Evolutionary conservation across 805 yeast species (phyloP).

Genomic region (Blastobotrys peoriensis): DNA sequence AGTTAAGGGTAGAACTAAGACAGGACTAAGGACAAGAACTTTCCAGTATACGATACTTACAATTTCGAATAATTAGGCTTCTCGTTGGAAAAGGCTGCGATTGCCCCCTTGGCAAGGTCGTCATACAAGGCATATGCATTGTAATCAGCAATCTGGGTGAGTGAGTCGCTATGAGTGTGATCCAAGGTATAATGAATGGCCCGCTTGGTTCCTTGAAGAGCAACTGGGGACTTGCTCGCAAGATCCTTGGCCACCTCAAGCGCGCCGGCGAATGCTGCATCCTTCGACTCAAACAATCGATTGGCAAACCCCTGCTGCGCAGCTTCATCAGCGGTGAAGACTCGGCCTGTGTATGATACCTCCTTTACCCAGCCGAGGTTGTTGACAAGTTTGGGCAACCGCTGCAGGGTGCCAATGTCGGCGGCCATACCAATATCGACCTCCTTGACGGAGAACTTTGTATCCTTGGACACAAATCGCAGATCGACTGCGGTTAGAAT

Average conservation of each 20-base stretch:
- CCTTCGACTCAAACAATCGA: slow-evolving; percentile 39
- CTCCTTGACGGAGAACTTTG: slow-evolving; percentile 56
- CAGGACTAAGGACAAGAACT: too few relatives aligned
- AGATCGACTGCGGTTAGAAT: slow-evolving; percentile 54
- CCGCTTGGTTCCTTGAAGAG: slow-evolving; percentile 58
- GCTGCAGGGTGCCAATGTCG: slow-evolving; percentile 71
- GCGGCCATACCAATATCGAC: slow-evolving; percentile 70
- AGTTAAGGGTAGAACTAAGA: background rate
- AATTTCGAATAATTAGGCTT: slow-evolving; percentile 28
- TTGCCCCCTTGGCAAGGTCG: slow-evolving; percentile 28
- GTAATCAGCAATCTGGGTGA: slow-evolving; percentile 47
- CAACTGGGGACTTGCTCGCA: slow-evolving; percentile 46
- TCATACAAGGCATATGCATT: slow-evolving; percentile 37
- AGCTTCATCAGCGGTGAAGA: slow-evolving; percentile 53
- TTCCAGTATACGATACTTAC: too few relatives aligned
- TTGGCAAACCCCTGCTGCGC: slow-evolving; percentile 49
- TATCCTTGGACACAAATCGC: slow-evolving; percentile 49
- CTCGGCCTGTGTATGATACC: slow-evolving; percentile 55
- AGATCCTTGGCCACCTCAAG: slow-evolving; percentile 44
- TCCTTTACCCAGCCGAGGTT: slow-evolving; percentile 56
- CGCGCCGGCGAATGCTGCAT: slow-evolving; percentile 47
- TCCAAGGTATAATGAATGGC: slow-evolving; percentile 41
- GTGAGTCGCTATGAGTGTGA: slow-evolving; percentile 40
- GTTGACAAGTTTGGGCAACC: slow-evolving; percentile 49
- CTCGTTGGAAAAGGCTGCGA: slow-evolving; percentile 24